Evolutionary conservation across 2,329 filamentous ascomycete genomes (phyloP).

Genomic region (Xylariaceae sp.): DNA sequence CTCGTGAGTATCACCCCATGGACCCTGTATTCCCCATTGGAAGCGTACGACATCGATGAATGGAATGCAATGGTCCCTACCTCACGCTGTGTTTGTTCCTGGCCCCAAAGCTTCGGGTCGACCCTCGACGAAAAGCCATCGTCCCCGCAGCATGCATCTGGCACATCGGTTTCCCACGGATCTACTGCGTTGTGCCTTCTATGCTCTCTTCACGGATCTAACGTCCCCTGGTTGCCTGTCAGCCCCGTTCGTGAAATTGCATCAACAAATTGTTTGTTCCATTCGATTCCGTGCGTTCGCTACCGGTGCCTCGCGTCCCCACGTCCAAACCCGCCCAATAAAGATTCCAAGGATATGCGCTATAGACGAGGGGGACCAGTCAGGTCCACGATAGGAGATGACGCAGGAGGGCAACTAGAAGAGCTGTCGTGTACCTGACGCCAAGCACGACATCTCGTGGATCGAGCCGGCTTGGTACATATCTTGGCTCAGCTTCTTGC

Average conservation of each 20-base stretch:
- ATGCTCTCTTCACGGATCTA: neutral
- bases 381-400: neutral
- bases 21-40: neutral
- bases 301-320: neutral
- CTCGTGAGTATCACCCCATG: neutral
- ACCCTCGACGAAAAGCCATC: neutral
- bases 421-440: constrained; percentile 14
- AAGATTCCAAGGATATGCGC: constrained; percentile 11
- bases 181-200: neutral
- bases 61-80: neutral
- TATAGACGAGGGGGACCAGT: constrained; percentile 17
- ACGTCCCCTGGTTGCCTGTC: neutral
- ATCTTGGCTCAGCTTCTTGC: constrained; percentile 4
- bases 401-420: neutral
- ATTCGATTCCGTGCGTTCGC: constrained; percentile 4
- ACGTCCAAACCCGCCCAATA: constrained; percentile 1
- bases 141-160: neutral
- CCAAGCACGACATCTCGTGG: constrained; percentile 18
- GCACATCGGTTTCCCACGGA: neutral
- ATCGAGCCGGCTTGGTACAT: constrained; percentile 19
- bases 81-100: neutral
- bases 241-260: neutral
- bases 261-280: neutral
- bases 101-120: neutral
- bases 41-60: neutral